Evolutionary conservation across 2,329 filamentous ascomycete species (phyloP), one percentile per base, ranked within the genome.

Genomic region (Westerdykella aurantiaca): DNA sequence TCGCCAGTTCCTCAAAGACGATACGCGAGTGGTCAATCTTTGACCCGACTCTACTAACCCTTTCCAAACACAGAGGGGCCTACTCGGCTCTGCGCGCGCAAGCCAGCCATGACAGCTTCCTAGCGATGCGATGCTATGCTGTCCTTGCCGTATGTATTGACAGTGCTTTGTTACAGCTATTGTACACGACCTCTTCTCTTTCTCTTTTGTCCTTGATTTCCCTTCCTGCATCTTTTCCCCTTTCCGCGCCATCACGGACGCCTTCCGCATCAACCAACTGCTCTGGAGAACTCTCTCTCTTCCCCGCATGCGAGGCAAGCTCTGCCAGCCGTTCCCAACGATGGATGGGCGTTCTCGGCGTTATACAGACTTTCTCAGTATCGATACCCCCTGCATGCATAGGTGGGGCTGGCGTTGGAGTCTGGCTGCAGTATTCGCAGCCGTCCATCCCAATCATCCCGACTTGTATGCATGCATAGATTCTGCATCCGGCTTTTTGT

Each of bases 1-100:
- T 23, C 64, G 68, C 39, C 50, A 64, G 13, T 71, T 71, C 38
- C 54, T 70, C n/a, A 55, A 67, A 12, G 68, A 70, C 48, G 60
- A 65, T 23, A 63, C 65, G 6, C 52, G 64, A 41, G 62, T 69
- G 33, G 59, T 69, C 55, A 68, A 67, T 46, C 46, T 69, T 22
- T 53, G 45, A 53, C 33, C 21, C n/a, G 33, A 17, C 33, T 44
- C 41, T 41, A 41, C 40, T 46, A 31, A 42, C 34, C 34, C 18
- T 21, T 6, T 21, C 18, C 18, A 21, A 21, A 21, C 4, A 21
- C 18, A 21, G 18, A 3, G 3, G 18, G 18, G 18, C 4, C 18
- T 39, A 31, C 14, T 38, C 16, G 23, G 25, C 37, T 40, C 31
- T 33, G 37, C 29, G 22, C 25, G 14, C 25, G 11, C 21, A 25